A percentile compares a stretch with the other conserved stretches of the same genome.
phyloP scores from a whole-genome alignment of 345 rosid species.

The Sisymbrium irio region DNA sequence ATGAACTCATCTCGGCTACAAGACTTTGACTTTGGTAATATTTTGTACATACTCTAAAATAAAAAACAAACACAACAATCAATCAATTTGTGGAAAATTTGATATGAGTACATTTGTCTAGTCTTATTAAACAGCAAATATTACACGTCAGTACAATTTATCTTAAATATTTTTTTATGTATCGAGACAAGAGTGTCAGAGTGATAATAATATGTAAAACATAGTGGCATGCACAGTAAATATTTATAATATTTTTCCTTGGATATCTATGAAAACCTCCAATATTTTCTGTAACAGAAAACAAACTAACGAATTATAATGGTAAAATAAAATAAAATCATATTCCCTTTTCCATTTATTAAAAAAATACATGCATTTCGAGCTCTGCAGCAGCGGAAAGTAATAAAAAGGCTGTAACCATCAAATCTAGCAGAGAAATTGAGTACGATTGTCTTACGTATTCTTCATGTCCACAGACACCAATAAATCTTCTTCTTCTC shows the following conservation, averaged over 20 bases:
- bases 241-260: not conserved
- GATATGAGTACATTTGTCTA: not conserved
- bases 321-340: not conserved
- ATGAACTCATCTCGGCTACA: not conserved
- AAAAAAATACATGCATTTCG: not conserved
- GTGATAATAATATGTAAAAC: not conserved
- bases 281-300: not conserved
- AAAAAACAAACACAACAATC: not conserved
- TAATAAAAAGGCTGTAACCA: not conserved
- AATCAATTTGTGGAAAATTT: not conserved
- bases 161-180: not conserved
- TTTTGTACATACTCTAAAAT: not conserved
- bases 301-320: not conserved
- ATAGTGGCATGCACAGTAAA: not conserved
- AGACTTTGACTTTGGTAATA: not conserved
- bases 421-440: not conserved
- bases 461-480: not conserved
- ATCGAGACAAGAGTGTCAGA: conserved; percentile 6
- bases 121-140: too few species aligned
- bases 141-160: too few species aligned
- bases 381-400: not conserved
- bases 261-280: not conserved
- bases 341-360: not conserved
- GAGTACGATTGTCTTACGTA: not conserved
- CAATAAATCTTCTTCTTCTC: not conserved